Base-by-base conservation (phyloP, 2,329 filamentous ascomycete species). In the Aspergillus udagawae region DNA sequence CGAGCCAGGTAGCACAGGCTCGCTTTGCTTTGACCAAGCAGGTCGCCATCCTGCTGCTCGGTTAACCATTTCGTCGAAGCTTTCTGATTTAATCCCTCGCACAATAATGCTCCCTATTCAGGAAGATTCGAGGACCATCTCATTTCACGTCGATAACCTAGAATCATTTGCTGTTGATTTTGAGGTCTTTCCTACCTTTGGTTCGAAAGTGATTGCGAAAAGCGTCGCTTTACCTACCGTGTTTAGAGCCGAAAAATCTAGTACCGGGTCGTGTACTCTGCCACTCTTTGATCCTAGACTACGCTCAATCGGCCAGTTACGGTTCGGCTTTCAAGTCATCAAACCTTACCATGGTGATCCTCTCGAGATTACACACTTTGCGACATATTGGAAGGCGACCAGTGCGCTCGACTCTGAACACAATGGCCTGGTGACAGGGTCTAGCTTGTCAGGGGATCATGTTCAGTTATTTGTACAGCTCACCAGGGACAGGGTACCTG, bases 381-480 rank as follows among this genome's bases (percentile, higher is more conserved):
- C 96, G 61, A 97, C 94, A 0, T 99, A 99, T 75, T 99, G 94
- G 94, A 99, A 97, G 75, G 93, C 93, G 0, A 99, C 94, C 1
- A 96, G 92, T 68, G 92, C 96, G 65, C 83, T 94, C 50, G 91
- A 96, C 71, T 87, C 90, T 52, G 90, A 92, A 49, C 88, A 89
- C 25, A 94, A 85, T 69, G 90, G 91, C 25, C 85, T 97, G 25
- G 91, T 99, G 20, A 97, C 93, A 0, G 94, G 93, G 0, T 97
- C 93, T 9, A 97, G 93, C 76, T 76, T 99, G 55, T 95, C 91
- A 2, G 94, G 94, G n/a, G 90, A 97, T 68, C 97, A 97, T 73
- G 87, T 96, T 25, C 86, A 92, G 55, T 78, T 99, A 7, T 96
- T 92, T 69, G 90, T 97, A 25, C 94, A 99, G 69, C 84, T 96